Evolutionary conservation across 2,329 filamentous ascomycete genomes (phyloP).

Genomic region (Ramularia collo-cygni): DNA sequence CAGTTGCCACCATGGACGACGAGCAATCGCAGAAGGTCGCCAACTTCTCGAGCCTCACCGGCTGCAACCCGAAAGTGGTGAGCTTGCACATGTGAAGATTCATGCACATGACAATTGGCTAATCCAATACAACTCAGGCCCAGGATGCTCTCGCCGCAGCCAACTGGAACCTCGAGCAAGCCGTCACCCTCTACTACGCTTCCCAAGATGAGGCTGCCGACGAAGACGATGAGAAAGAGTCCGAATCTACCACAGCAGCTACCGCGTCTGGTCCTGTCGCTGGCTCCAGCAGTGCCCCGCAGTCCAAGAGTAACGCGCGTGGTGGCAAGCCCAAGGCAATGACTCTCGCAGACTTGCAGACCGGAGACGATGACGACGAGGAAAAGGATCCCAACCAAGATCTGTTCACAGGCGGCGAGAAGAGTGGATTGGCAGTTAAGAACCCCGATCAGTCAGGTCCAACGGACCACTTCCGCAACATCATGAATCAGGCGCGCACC

Average conservation of each 20-base stretch:
- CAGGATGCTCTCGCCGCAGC: constrained; percentile 37
- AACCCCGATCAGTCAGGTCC: constrained; percentile 47
- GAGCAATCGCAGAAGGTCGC: constrained; percentile 28
- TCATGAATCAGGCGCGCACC: constrained; percentile 42
- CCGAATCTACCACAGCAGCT: constrained; percentile 8
- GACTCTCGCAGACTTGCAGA: constrained; percentile 41
- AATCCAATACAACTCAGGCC: constrained; percentile 30
- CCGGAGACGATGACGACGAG: constrained; percentile 52
- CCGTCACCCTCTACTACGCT: constrained; percentile 40
- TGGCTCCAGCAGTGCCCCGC: constrained; percentile 9
- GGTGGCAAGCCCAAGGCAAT: constrained; percentile 28
- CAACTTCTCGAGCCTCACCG: constrained; percentile 33
- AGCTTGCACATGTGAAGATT: constrained; percentile 6
- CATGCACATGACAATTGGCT: constrained; percentile 4
- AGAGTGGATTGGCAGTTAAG: constrained; percentile 66
- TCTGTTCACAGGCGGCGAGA: constrained; percentile 77
- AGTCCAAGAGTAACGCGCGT: constrained; percentile 19
- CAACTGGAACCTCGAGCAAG: constrained; percentile 42
- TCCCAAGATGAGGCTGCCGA: constrained; percentile 34
- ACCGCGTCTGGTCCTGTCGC: constrained; percentile 9
- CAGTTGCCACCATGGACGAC: constrained; percentile 22
- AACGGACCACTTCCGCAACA: constrained; percentile 44
- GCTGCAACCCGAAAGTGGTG: constrained; percentile 28
- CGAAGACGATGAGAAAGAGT: constrained; percentile 22
- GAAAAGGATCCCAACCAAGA: constrained; percentile 57